Percentiles rank a stretch among this genome's conserved stretches.
Conservation (phyloP, 345 rosid species). For the Moringa oleifera region DNA sequence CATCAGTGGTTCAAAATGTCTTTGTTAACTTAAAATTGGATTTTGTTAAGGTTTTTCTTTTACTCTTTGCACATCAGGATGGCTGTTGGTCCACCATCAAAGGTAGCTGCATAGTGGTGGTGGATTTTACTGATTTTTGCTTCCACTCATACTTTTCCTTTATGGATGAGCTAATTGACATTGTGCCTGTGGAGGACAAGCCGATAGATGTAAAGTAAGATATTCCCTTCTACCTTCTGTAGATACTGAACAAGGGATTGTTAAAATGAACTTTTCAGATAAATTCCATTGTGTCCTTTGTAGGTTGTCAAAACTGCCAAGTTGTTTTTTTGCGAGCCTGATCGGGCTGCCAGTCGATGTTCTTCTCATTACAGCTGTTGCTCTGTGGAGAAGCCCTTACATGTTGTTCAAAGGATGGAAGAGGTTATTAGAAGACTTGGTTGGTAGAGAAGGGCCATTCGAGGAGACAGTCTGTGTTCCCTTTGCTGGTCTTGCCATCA, state of each 20-base stretch:
- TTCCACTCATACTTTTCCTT: slow-evolving; percentile 84
- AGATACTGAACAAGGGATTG: not conserved
- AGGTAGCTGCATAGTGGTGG: slow-evolving; percentile 67
- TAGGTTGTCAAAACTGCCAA: slow-evolving; percentile 64
- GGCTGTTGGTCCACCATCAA: slow-evolving; percentile 56
- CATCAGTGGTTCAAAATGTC: no score
- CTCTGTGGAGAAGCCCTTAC: slow-evolving; percentile 78
- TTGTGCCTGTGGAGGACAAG: slow-evolving; percentile 38
- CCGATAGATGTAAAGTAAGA: slow-evolving; percentile 59
- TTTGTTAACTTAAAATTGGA: no score
- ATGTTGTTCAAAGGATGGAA: slow-evolving; percentile 88
- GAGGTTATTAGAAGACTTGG: slow-evolving; percentile 77
- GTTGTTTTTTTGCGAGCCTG: slow-evolving; percentile 54
- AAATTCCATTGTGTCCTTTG: not conserved
- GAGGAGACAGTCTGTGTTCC: slow-evolving; percentile 86
- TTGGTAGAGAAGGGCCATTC: slow-evolving; percentile 90
- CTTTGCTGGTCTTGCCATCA: slow-evolving; percentile 78
- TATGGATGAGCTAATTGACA: slow-evolving; percentile 80
- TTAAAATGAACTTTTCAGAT: not conserved
- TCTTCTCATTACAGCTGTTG: slow-evolving; percentile 48
- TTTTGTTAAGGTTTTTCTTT: no score
- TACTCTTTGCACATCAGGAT: slow-evolving; percentile 34
- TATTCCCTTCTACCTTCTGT: slow-evolving; percentile 4
- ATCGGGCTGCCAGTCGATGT: slow-evolving; percentile 61
- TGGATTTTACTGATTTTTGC: slow-evolving; percentile 78